phyloP scores from a whole-genome alignment of 768 basidiomycete genomes.

The Lactarius deliciosus region DNA sequence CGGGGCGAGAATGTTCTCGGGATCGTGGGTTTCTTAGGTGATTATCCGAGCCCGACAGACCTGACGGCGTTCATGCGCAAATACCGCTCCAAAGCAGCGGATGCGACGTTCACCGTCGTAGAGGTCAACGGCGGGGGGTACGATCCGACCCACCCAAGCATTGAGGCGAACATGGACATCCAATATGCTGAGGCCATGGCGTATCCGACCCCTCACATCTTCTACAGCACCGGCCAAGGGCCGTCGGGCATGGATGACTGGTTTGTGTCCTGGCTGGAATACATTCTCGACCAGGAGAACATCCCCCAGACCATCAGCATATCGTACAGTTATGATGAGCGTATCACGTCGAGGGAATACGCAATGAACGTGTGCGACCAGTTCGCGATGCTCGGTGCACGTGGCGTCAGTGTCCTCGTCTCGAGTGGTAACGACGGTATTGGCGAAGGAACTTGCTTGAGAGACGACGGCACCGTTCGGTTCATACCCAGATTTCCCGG shows the following conservation, averaged over 20 bases:
- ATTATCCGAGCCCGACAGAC: neutral
- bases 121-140: neutral
- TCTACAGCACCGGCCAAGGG: neutral
- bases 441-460: neutral
- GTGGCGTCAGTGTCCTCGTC: neutral
- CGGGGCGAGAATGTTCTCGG: neutral
- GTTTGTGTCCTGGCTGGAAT: neutral
- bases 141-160: neutral
- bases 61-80: neutral
- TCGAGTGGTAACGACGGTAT: neutral
- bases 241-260: neutral
- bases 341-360: neutral
- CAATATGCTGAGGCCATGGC: neutral
- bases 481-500: neutral
- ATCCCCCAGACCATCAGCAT: neutral
- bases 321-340: neutral
- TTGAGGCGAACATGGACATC: neutral
- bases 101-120: neutral
- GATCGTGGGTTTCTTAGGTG: neutral
- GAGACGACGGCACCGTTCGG: neutral
- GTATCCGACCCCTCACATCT: neutral
- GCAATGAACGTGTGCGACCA: neutral
- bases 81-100: neutral
- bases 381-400: neutral
- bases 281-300: neutral